Evolutionary conservation across 2,329 filamentous ascomycete species (phyloP), one percentile per base, ranked within the genome.

Genomic region (Colletotrichum zoysiae): DNA sequence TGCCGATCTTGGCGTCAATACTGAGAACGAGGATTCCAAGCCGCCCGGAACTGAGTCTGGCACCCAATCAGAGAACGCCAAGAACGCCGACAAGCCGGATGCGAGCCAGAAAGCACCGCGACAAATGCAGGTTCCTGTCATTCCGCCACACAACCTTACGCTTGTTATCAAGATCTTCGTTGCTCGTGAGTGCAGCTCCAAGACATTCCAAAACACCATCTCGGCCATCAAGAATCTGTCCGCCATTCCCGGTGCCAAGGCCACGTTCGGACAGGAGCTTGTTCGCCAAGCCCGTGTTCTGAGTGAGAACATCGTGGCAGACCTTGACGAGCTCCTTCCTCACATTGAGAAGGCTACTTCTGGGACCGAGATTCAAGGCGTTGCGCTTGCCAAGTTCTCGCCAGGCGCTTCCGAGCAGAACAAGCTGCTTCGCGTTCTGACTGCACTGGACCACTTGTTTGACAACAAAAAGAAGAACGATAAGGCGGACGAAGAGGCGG

Each of bases 171-270:
- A 96, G 79, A 97, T 99, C 69, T 93, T 99, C 75, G 94, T 97
- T 55, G 95, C 95, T 74, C 92, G 95, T 60, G 96, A 99, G 81
- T 99, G 96, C 83, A 97, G 94, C 78, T 95, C 94, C 74, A 98
- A 97, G 86, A 98, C 96, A 0, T 99, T 99, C 87, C 93, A 96
- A 79, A 97, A 98, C 81, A 98, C 96, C 0, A 89, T 99, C 65
- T 96, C 95, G 20, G 97, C 97, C n/a, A 97, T 99, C 85, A 98
- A 97, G 84, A 98, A 98, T 78, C 88, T 99, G 55, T 98, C 95
- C 6, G 92, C 93, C 50, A 96, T 99, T 73, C 95, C 95, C 20
- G 94, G 93, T 16, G 95, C 95, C 23, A 96, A 97, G 82, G 89
- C 93, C 65, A 88, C 94, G 14, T 98, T 99, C 80, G 96, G 96